Conservation (phyloP, 805 yeast species). For the Blastobotrys parvus region DNA sequence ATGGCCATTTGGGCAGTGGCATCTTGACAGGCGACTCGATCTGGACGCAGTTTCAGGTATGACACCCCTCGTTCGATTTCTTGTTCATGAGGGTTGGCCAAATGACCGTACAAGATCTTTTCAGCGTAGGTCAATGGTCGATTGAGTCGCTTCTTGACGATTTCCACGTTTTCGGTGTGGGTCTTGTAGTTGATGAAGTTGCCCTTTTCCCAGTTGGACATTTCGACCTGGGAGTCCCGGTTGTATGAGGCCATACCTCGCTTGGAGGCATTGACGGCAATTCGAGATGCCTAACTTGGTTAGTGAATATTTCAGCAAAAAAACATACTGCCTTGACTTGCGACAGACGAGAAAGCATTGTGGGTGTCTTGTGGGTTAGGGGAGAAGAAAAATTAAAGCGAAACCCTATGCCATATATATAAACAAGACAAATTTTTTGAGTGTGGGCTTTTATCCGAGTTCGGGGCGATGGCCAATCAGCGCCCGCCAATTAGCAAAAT, state of each 20-base stretch:
- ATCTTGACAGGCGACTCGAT: constrained; percentile 98
- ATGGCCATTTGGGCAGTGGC: constrained; percentile 99
- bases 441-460: neutral
- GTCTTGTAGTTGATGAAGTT: constrained; percentile 89
- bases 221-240: constrained; percentile 67
- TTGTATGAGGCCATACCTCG: constrained; percentile 25
- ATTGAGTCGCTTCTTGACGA: constrained; percentile 70
- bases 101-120: constrained; percentile 89
- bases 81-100: constrained; percentile 86
- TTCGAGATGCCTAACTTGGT: neutral
- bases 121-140: constrained; percentile 95
- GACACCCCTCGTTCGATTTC: constrained; percentile 80
- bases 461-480: neutral
- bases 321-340: neutral
- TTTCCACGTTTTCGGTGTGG: constrained; percentile 78
- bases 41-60: constrained; percentile 91
- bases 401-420: neutral
- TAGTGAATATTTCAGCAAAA: no score
- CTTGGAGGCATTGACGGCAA: no score
- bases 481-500: neutral
- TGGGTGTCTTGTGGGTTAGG: neutral
- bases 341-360: neutral
- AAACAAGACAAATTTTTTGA: neutral
- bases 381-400: neutral
- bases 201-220: constrained; percentile 52